Conservation (phyloP, 202 grass and related monocot species). For the Schoenoplectus triqueter region DNA sequence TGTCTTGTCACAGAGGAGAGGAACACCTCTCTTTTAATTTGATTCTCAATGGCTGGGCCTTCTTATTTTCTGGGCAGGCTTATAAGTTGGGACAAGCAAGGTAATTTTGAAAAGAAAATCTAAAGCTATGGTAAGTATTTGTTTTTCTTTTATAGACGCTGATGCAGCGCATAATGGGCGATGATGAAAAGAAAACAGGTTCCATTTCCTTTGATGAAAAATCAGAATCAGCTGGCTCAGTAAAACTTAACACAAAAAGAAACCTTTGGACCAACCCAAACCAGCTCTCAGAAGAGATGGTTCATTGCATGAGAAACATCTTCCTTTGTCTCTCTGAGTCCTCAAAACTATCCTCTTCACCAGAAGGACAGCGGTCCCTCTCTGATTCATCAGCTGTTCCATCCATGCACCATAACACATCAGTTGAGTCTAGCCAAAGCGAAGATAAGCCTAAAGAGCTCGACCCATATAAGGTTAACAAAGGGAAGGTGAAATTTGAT, state of each 20-base stretch:
- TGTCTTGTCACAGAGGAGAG: no score
- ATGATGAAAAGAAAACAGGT: constrained; percentile 50
- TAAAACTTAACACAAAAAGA: constrained; percentile 56
- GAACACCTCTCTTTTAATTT: no score
- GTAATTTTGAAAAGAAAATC: constrained; percentile 31
- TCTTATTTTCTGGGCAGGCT: no score
- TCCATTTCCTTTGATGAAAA: constrained; percentile 54
- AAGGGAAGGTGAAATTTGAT: constrained; percentile 61
- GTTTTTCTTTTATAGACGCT: constrained; percentile 45
- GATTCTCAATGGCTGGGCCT: no score
- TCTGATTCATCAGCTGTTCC: constrained; percentile 72
- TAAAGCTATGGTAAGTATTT: constrained; percentile 32
- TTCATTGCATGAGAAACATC: constrained; percentile 99
- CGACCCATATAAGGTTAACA: constrained; percentile 86
- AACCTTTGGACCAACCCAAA: constrained; percentile 80
- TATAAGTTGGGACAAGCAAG: not conserved
- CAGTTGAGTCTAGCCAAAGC: constrained; percentile 54
- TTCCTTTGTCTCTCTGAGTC: constrained; percentile 93
- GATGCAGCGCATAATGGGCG: constrained; percentile 53
- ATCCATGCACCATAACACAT: constrained; percentile 61
- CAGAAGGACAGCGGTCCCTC: constrained; percentile 69
- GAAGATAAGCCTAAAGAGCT: constrained; percentile 53
- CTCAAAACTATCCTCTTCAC: constrained; percentile 69
- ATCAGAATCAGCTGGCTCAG: constrained; percentile 47
- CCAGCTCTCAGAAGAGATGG: constrained; percentile 97